Conservation (phyloP, 495 filamentous ascomycete species). For the Penicillium psychrofluorescens region DNA sequence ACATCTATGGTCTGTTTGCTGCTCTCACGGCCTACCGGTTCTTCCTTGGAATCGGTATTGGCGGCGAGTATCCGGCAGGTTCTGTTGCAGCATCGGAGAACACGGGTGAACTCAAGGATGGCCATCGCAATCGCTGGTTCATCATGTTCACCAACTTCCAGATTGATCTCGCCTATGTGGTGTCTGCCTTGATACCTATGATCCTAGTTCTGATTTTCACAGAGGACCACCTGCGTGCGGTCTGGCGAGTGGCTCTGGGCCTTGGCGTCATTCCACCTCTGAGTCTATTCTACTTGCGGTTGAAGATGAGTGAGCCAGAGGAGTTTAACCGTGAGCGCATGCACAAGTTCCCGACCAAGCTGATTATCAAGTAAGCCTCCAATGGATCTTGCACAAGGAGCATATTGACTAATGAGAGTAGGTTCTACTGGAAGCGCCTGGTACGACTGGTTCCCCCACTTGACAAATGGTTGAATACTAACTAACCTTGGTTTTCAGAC, state of each 20-base stretch:
- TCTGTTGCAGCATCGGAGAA: slow-evolving; percentile 79
- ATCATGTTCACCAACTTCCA: slow-evolving; percentile 88
- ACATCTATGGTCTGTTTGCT: slow-evolving; percentile 61
- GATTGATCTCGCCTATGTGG: slow-evolving; percentile 76
- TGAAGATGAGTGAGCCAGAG: slow-evolving; percentile 75
- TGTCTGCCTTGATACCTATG: slow-evolving; percentile 66
- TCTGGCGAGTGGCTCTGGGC: slow-evolving; percentile 71
- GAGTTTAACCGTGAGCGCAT: slow-evolving; percentile 61
- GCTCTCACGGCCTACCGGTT: slow-evolving; percentile 83
- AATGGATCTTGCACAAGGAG: not conserved
- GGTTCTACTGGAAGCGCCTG: slow-evolving; percentile 46
- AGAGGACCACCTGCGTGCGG: slow-evolving; percentile 61
- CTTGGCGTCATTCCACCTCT: slow-evolving; percentile 75
- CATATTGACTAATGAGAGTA: slow-evolving; percentile 8
- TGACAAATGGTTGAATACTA: slow-evolving; percentile 35
- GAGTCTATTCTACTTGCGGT: slow-evolving; percentile 63
- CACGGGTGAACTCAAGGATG: slow-evolving; percentile 70
- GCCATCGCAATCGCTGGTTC: slow-evolving; percentile 84
- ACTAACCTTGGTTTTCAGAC: slow-evolving; percentile 56
- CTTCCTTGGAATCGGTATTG: slow-evolving; percentile 59
- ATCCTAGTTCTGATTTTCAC: slow-evolving; percentile 63
- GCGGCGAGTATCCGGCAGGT: slow-evolving; percentile 84
- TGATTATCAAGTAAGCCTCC: slow-evolving; percentile 41
- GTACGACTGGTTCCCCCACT: slow-evolving; percentile 9
- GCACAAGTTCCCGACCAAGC: slow-evolving; percentile 41